phyloP scores from a whole-genome alignment of 768 basidiomycete species.

The Collybiopsis luxurians region DNA sequence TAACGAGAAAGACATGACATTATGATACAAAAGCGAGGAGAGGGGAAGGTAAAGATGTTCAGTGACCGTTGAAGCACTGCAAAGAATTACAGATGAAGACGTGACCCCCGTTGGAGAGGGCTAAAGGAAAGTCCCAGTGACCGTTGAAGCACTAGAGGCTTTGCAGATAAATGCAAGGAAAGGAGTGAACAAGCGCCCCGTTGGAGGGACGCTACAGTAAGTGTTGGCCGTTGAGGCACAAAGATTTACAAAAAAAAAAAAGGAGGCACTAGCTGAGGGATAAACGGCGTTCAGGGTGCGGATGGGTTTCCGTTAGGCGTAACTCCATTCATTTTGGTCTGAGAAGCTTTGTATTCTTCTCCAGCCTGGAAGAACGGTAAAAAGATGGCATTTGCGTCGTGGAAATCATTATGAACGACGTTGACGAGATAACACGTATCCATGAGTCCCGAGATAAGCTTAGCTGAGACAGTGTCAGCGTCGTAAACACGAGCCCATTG shows the following conservation, averaged over 20 bases:
- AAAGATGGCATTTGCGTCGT: slow-evolving; percentile 81
- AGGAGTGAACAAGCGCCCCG: slow-evolving; percentile 8
- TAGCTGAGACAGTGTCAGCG: slow-evolving; percentile 66
- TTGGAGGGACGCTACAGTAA: slow-evolving; percentile 17
- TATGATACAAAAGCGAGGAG: slow-evolving; percentile 16
- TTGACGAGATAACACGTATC: slow-evolving; percentile 85
- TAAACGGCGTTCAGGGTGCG: slow-evolving; percentile 16
- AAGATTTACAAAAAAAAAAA: background rate
- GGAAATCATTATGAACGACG: slow-evolving; percentile 96
- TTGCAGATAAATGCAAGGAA: slow-evolving; percentile 5
- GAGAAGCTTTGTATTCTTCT: slow-evolving; percentile 49
- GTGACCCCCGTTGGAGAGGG: background rate
- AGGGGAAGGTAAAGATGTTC: slow-evolving; percentile 1
- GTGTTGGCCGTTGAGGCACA: background rate
- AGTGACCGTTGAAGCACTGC: slow-evolving; percentile 3
- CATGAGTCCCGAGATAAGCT: slow-evolving; percentile 77
- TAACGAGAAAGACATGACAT: slow-evolving; percentile 15
- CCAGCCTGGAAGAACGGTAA: slow-evolving; percentile 80
- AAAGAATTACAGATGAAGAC: background rate
- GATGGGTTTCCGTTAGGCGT: slow-evolving; percentile 34
- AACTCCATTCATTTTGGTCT: slow-evolving; percentile 19
- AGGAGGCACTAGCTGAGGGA: background rate
- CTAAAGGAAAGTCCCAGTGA: background rate
- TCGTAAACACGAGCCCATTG: slow-evolving; percentile 93
- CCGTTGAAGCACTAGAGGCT: slow-evolving; percentile 13